These are phyloP conservation scores for Solanum raphanifolium DNA, from an alignment of 257 asterid species.

Conservation along the genomic window DNA sequence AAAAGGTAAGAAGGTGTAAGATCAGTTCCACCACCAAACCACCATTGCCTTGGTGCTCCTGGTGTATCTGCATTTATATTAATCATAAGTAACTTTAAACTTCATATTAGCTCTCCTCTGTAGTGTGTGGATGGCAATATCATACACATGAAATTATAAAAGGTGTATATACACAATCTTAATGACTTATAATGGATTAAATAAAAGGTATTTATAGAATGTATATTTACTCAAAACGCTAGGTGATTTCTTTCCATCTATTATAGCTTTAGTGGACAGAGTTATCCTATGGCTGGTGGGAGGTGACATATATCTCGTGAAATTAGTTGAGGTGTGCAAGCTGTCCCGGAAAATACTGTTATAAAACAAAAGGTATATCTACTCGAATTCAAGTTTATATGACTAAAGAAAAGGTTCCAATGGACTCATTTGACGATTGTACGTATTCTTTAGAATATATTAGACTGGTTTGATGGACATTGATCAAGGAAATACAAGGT, in stretches of 20 bases:
- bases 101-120: neutral
- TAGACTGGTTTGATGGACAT: neutral
- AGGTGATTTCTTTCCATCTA: neutral
- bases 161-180: neutral
- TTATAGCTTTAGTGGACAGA: too few species aligned
- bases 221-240: neutral
- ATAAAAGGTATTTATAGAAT: too few species aligned
- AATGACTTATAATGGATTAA: neutral
- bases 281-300: neutral
- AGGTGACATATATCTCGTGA: neutral
- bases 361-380: neutral
- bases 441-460: neutral
- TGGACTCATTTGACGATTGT: neutral
- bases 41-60: conserved; percentile 94
- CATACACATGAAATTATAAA: neutral
- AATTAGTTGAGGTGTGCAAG: neutral
- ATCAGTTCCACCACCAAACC: conserved; percentile 99
- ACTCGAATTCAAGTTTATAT: neutral
- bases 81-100: conserved; percentile 2
- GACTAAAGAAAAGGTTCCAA: neutral
- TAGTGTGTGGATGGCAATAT: neutral
- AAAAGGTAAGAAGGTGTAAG: conserved; percentile 89
- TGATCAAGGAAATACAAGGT: neutral
- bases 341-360: too few species aligned
- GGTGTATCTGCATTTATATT: conserved; percentile 56